Evolutionary conservation across 495 filamentous ascomycete genomes (phyloP).

Genomic region (Pyrenopolyporus hunteri): DNA sequence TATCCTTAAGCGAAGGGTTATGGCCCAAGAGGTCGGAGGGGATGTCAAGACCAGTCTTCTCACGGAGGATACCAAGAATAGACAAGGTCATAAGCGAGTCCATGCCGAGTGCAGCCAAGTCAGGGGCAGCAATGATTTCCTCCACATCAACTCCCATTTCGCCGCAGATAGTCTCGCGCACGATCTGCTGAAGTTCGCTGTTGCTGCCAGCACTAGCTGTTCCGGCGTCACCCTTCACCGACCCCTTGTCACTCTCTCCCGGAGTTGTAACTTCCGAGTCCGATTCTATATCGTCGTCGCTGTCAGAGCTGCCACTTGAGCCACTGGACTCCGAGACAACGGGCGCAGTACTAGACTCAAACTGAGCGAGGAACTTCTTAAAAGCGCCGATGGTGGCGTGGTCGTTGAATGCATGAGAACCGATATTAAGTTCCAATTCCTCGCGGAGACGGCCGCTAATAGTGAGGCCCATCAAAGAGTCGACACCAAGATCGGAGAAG

Average conservation of each 20-base stretch:
- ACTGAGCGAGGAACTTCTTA: slow-evolving; percentile 61
- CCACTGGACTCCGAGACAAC: slow-evolving; percentile 44
- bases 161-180: slow-evolving; percentile 65
- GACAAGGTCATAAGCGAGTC: slow-evolving; percentile 66
- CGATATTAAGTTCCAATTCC: slow-evolving; percentile 62
- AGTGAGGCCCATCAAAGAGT: slow-evolving; percentile 64
- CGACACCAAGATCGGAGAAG: slow-evolving; percentile 64
- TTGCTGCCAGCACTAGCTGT: slow-evolving; percentile 39
- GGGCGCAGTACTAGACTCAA: slow-evolving; percentile 44
- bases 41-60: slow-evolving; percentile 59
- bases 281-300: slow-evolving; percentile 51
- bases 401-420: slow-evolving; percentile 59
- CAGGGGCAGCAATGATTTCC: slow-evolving; percentile 61
- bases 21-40: slow-evolving; percentile 55
- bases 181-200: slow-evolving; percentile 55
- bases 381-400: slow-evolving; percentile 63
- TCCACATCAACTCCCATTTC: slow-evolving; percentile 72
- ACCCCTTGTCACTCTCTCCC: slow-evolving; percentile 52
- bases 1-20: slow-evolving; percentile 54
- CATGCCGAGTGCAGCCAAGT: slow-evolving; percentile 62
- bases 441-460: slow-evolving; percentile 61
- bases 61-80: slow-evolving; percentile 62
- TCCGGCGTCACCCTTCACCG: slow-evolving; percentile 48
- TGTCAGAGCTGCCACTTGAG: slow-evolving; percentile 45
- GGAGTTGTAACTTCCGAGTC: slow-evolving; percentile 57